phyloP scores from a whole-genome alignment of 2,329 filamentous ascomycete species.

The Cercospora zeina region DNA sequence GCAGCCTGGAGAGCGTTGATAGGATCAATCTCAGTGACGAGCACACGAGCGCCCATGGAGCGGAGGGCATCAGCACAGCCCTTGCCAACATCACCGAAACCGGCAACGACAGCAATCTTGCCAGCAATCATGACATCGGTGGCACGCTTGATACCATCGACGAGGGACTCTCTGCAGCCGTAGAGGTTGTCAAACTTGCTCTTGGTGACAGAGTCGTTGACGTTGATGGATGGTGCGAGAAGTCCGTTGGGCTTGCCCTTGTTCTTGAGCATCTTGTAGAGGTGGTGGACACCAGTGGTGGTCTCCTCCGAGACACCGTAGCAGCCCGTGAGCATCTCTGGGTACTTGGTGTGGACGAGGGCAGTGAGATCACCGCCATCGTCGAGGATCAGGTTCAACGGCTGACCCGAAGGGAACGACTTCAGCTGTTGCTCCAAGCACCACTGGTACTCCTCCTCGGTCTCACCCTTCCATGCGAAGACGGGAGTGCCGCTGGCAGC shows the following conservation, averaged over 20 bases:
- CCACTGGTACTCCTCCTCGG: slow-evolving; percentile 99
- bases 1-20: slow-evolving; percentile 99
- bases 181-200: slow-evolving; percentile 99
- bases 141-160: slow-evolving; percentile 99
- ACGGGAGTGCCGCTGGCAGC: slow-evolving; percentile 90
- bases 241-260: slow-evolving; percentile 71
- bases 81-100: slow-evolving; percentile 99
- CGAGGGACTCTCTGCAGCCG: slow-evolving; percentile 96
- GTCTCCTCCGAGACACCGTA: slow-evolving; percentile 99
- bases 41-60: slow-evolving; percentile 94
- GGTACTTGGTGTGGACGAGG: slow-evolving; percentile 97
- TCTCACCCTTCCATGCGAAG: slow-evolving; percentile 85
- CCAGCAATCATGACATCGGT: slow-evolving; percentile 99
- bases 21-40: slow-evolving; percentile 96
- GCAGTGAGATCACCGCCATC: slow-evolving; percentile 96
- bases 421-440: slow-evolving; percentile 97
- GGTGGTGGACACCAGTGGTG: slow-evolving; percentile 98
- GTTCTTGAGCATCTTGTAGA: slow-evolving; percentile 90
- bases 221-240: slow-evolving; percentile 94
- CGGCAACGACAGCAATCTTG: slow-evolving; percentile 96
- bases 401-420: slow-evolving; percentile 95
- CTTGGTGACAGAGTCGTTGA: slow-evolving; percentile 99
- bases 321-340: slow-evolving; percentile 97
- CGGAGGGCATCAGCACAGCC: slow-evolving; percentile 94
- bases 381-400: slow-evolving; percentile 98